These are phyloP conservation scores for Alternaria sp. DNA, from an alignment of 2,329 filamentous ascomycete genomes.

Conservation along the genomic window DNA sequence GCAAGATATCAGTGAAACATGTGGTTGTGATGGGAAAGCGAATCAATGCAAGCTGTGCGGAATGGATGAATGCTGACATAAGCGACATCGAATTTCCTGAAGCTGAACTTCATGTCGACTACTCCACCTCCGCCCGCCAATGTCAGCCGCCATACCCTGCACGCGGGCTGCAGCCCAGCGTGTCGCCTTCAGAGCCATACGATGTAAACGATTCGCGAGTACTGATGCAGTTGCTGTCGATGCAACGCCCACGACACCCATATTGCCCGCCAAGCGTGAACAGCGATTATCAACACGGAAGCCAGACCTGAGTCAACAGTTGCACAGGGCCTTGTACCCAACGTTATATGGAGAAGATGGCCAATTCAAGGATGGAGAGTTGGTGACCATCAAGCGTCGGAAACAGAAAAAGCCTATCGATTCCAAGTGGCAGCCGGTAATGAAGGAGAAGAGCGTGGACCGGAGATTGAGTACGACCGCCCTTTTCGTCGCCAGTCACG, in stretches of 20 bases:
- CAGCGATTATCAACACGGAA: conserved; percentile 12
- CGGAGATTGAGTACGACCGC: conserved; percentile 20
- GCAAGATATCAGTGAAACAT: neutral
- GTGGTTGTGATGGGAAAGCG: neutral
- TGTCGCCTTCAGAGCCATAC: conserved; percentile 24
- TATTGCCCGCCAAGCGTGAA: conserved; percentile 13
- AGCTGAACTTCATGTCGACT: conserved; percentile 14
- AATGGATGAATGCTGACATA: conserved; percentile 31
- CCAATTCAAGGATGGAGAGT: neutral
- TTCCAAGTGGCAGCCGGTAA: conserved; percentile 22
- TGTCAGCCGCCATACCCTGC: conserved; percentile 66
- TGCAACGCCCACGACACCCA: conserved; percentile 8
- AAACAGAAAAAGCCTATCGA: conserved; percentile 19
- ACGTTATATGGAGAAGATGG: conserved; percentile 12
- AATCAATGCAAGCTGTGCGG: neutral
- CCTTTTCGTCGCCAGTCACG: neutral
- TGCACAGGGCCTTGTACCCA: conserved; percentile 34
- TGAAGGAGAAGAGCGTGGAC: conserved; percentile 23
- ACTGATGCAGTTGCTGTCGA: conserved; percentile 27
- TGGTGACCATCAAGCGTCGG: conserved; percentile 2
- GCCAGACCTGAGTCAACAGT: conserved; percentile 25
- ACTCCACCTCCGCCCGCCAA: conserved; percentile 48
- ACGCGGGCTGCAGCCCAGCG: conserved; percentile 63
- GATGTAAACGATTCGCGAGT: conserved; percentile 32
- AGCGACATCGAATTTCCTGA: conserved; percentile 36